Evolutionary conservation across 345 rosid species (phyloP).

Genomic region (Salix udensis): DNA sequence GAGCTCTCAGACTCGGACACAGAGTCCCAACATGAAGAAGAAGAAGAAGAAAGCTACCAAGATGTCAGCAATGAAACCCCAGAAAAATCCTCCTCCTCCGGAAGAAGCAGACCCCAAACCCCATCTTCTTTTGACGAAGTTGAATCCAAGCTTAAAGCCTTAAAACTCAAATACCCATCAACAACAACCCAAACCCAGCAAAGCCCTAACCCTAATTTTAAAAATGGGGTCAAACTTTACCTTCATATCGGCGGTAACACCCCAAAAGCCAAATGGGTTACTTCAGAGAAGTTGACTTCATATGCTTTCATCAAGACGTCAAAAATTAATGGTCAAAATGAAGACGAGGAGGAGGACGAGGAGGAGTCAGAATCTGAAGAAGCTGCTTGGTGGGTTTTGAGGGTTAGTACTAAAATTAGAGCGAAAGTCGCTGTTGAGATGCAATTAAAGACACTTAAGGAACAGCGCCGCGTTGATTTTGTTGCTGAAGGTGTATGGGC

Average conservation of each 20-base stretch:
- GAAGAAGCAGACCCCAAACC: constrained; percentile 31
- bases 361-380: constrained; percentile 40
- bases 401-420: constrained; percentile 53
- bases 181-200: constrained; percentile 4
- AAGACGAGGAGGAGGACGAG: constrained; percentile 38
- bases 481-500: constrained; percentile 92
- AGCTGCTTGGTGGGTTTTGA: constrained; percentile 58
- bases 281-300: constrained; percentile 55
- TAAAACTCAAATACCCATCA: constrained; percentile 64
- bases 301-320: constrained; percentile 55
- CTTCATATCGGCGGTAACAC: constrained; percentile 68
- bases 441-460: constrained; percentile 70
- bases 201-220: constrained; percentile 24
- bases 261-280: constrained; percentile 77
- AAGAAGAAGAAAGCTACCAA: constrained; percentile 37
- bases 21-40: constrained; percentile 36
- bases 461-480: constrained; percentile 89
- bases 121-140: constrained; percentile 63
- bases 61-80: constrained; percentile 55
- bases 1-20: constrained; percentile 64
- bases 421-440: constrained; percentile 53
- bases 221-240: constrained; percentile 56
- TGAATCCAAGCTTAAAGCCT: constrained; percentile 53
- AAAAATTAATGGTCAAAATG: constrained; percentile 16
- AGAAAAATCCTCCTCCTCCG: constrained; percentile 31